phyloP scores from a whole-genome alignment of 305 asterid species.

The Vinca major region DNA sequence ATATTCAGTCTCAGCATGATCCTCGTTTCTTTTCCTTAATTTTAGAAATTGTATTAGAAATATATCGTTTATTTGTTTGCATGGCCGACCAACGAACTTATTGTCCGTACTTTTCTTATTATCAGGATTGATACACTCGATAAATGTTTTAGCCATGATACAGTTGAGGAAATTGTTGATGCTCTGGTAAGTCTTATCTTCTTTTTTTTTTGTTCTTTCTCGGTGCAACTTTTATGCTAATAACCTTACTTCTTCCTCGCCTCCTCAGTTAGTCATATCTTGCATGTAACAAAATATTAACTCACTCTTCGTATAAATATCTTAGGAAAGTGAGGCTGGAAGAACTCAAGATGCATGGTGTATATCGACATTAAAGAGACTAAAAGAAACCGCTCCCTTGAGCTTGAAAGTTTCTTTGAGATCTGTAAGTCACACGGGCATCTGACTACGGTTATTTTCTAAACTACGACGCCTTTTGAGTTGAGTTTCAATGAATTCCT shows the following conservation, averaged over 20 bases:
- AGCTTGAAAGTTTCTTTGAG: slow-evolving; percentile 87
- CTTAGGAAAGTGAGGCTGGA: slow-evolving; percentile 65
- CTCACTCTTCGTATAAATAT: slow-evolving; percentile 5
- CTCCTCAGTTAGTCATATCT: not conserved
- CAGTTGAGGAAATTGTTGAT: slow-evolving; percentile 85
- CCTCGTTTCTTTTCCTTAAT: not conserved
- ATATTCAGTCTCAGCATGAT: not conserved
- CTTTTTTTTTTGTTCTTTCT: not conserved
- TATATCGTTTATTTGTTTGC: slow-evolving; percentile 1
- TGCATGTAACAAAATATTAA: not conserved
- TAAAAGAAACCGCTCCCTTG: slow-evolving; percentile 64
- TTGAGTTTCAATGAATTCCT: slow-evolving; percentile 15
- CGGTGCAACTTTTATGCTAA: not conserved
- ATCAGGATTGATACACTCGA: slow-evolving; percentile 62
- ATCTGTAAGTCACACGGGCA: slow-evolving; percentile 54
- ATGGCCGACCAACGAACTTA: slow-evolving; percentile 21
- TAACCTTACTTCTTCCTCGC: slow-evolving; percentile 4
- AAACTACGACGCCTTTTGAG: slow-evolving; percentile 3
- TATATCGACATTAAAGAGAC: slow-evolving; percentile 50
- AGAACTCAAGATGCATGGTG: slow-evolving; percentile 65
- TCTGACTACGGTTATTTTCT: not conserved
- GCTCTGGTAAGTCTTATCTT: slow-evolving; percentile 54
- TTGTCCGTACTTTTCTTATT: slow-evolving; percentile 10
- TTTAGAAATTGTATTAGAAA: slow-evolving; percentile 1
- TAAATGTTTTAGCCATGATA: slow-evolving; percentile 82